Conservation (phyloP, 768 basidiomycete species). For the Auriculariales sp. region DNA sequence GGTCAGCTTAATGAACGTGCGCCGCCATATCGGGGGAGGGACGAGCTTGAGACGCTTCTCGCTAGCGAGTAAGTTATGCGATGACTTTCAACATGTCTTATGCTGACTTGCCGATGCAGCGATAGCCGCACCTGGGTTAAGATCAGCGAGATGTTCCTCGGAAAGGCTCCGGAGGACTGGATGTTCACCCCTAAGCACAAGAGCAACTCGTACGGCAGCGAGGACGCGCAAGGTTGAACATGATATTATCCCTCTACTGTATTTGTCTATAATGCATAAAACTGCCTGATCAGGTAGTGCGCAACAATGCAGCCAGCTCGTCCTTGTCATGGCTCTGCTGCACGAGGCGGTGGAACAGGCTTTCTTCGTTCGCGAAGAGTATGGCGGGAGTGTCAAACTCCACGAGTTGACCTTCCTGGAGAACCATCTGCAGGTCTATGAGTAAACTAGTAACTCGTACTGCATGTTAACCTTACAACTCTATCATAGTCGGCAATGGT, state of each 20-base stretch:
- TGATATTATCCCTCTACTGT: not conserved
- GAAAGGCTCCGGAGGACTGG: constrained; percentile 72
- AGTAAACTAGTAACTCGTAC: too few relatives aligned
- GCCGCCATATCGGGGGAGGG: constrained; percentile 73
- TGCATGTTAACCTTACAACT: too few relatives aligned
- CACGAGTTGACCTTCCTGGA: constrained; percentile 37
- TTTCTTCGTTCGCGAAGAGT: constrained; percentile 16
- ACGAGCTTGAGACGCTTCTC: constrained; percentile 78
- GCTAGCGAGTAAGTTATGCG: too few relatives aligned
- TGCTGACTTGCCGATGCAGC: too few relatives aligned
- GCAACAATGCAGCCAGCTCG: constrained; percentile 1
- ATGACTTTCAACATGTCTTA: too few relatives aligned
- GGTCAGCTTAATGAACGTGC: constrained; percentile 80
- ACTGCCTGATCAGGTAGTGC: too few relatives aligned
- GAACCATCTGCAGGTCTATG: too few relatives aligned
- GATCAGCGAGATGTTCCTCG: constrained; percentile 91
- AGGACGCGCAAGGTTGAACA: constrained; percentile 52
- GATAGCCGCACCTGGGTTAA: constrained; percentile 82
- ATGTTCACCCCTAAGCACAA: constrained; percentile 88
- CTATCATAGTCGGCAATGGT: constrained; percentile 22
- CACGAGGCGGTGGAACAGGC: constrained; percentile 11
- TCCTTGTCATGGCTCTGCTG: constrained; percentile 13
- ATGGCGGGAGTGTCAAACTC: constrained; percentile 39
- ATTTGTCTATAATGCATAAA: too few relatives aligned
- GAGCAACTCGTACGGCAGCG: constrained; percentile 55